Evolutionary conservation across 768 basidiomycete species (phyloP).

Genomic region (Leccinum ochraceum): DNA sequence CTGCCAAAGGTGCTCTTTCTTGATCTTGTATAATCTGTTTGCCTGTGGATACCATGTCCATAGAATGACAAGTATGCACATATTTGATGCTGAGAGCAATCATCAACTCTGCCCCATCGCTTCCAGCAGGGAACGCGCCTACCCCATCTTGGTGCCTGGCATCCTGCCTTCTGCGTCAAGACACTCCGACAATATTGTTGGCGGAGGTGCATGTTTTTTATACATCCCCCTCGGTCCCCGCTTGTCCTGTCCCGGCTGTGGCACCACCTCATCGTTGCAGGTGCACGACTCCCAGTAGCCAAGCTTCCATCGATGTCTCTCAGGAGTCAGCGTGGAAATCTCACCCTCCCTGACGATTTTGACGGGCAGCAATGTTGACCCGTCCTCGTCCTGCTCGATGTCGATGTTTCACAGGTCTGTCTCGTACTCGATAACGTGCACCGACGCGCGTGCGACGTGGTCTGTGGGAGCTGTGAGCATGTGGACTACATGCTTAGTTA

Average conservation of each 20-base stretch:
- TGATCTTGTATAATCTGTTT: constrained; percentile 69
- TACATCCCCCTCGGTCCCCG: constrained; percentile 56
- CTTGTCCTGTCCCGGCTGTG: constrained; percentile 20
- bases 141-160: constrained; percentile 79
- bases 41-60: constrained; percentile 32
- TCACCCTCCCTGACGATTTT: constrained; percentile 34
- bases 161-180: constrained; percentile 70
- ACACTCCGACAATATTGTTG: constrained; percentile 39
- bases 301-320: constrained; percentile 49
- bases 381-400: constrained; percentile 61
- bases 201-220: constrained; percentile 46
- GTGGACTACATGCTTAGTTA: no score
- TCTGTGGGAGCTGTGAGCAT: constrained; percentile 24
- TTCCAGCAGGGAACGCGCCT: constrained; percentile 67
- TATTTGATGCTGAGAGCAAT: constrained; percentile 75
- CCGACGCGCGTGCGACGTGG: constrained; percentile 67
- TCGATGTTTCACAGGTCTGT: constrained; percentile 80
- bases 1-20: constrained; percentile 71
- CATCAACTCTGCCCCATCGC: constrained; percentile 73
- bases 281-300: constrained; percentile 47
- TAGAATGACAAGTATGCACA: constrained; percentile 20
- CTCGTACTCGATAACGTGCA: constrained; percentile 79
- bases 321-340: no score
- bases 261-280: constrained; percentile 33
- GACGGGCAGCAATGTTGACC: constrained; percentile 12